Evolutionary conservation across 1,139 yeast species (phyloP), one percentile per base, ranked within the genome.

Genomic region (Yamadazyma friedrichii): DNA sequence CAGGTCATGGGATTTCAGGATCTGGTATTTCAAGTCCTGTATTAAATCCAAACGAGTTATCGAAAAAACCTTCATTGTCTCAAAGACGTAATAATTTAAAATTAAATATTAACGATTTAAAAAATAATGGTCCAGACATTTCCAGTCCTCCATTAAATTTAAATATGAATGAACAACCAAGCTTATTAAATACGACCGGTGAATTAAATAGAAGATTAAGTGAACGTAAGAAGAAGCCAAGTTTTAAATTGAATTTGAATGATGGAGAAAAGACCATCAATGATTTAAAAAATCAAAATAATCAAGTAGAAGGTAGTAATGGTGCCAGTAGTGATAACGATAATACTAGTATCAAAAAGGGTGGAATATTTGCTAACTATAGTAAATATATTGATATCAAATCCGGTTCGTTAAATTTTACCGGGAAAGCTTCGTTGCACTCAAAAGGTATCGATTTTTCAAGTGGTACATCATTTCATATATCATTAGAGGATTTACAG

Each of bases 371-470:
- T 67, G 86, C 93, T 12, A 82, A 84, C 58, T 91, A 87, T 60
- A 79, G 94, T 24, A 85, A 88, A 56, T 91, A 88, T 58, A 80
- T 93, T 31, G 98, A 93, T 64, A 83, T 93, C 51, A 86, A 88
- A 55, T 85, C 95, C 0, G 98, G 98, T 1, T 82, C 91, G 12
- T 74, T 93, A 43, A 91, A 88, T 56, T 93, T 93, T 59, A 85
- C 93, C 1, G 98, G 97, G 15, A 91, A 93, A 59, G 89, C 97
- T 3, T 88, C 96, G 1, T 67, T 93, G 40, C 95, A 93, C 55
- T 84, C 97, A 0, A 80, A 87, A 51, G 98, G 98, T 35, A 84
- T 93, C 34, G 95, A 89, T 59, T 93, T 93, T 54, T 80, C 88
- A 35, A 81, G 87, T 38, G 98, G 98, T 0, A 80, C 91, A 4